phyloP scores from a whole-genome alignment of 345 rosid species.

The Pugionium dolabratum region DNA sequence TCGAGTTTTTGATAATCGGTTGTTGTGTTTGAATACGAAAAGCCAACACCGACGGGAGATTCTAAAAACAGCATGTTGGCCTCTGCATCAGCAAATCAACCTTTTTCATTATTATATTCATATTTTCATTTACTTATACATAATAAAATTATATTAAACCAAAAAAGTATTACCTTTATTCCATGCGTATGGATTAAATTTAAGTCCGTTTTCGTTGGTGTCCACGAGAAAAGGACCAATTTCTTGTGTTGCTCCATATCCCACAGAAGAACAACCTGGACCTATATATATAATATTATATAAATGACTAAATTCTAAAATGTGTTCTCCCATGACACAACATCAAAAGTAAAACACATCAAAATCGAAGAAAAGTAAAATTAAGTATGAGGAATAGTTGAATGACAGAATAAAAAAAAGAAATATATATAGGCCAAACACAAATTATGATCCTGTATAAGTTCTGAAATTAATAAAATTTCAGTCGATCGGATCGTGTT shows the following conservation, averaged over 20 bases:
- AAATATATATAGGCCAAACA: not conserved
- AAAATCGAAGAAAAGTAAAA: not conserved
- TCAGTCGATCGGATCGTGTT: conserved; percentile 1
- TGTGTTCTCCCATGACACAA: conserved; percentile 23
- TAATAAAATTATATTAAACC: conserved; percentile 6
- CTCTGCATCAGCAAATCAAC: conserved; percentile 55
- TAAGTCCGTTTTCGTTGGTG: conserved; percentile 62
- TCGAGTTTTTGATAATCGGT: conserved; percentile 61
- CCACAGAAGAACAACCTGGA: conserved; percentile 99
- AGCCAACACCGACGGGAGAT: conserved; percentile 97
- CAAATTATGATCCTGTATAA: not conserved
- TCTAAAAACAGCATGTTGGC: conserved; percentile 96
- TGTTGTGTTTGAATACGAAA: conserved; percentile 82
- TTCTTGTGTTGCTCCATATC: conserved; percentile 98
- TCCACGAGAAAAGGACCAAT: conserved; percentile 94
- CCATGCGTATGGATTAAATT: conserved; percentile 81
- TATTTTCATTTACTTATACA: conserved; percentile 34
- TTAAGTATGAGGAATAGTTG: not conserved
- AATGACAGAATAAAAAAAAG: not conserved
- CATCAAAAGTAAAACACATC: not conserved
- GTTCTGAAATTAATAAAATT: not conserved
- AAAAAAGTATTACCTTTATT: conserved; percentile 60
- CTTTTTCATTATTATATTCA: conserved; percentile 54
- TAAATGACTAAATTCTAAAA: not conserved
- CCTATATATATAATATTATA: conserved; percentile 51